Base-by-base conservation (phyloP, 1,284 basidiomycete species). In the Cutaneotrichosporon sp. region DNA sequence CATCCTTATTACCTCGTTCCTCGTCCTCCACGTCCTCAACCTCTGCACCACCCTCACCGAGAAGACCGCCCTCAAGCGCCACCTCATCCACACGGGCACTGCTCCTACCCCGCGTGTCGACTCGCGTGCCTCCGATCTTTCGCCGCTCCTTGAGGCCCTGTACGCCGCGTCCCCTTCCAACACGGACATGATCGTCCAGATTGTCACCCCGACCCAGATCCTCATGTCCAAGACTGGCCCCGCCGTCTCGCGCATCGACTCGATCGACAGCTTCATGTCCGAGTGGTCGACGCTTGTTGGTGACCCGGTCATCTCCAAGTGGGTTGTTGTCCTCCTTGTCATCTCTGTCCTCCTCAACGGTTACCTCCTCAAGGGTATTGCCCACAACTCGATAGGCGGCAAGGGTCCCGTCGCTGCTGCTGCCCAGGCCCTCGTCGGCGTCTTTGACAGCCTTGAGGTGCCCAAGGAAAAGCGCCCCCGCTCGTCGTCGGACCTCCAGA, bases 261-360 rank as follows among this genome's bases (percentile, higher is more conserved):
- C 82, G 43, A 82, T 97, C 65, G 93, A 97, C 67, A 84, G 87
- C 65, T 93, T 97, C 82, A 92, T 97, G 89, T 87, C 87, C 43
- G 85, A 87, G n/a, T 98, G 95, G 95, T 92, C 92, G 9, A 83
- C 84, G n/a, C 87, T 98, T 66, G 93, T 97, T 57, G 93, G 93
- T 33, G 95, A 99, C 75, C 95, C 95, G 0, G 87, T 98, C 58
- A 82, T 99, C 69, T 89, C 87, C 73, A 99, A 99, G 82, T 97
- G 92, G 91, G 95, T 99, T 71, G 90, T 97, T 58, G 83, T 94
- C 57, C 84, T 90, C 18, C 86, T 99, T 34, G 89, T 87, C 3
- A 85, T 95, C 68, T 92, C 89, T 66, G 89, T 99, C 66, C 87
- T 89, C 65, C 83, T 99, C 66, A 99, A 99, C 72, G 94, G 93